Percentiles rank a stretch among this genome's conserved stretches.
phyloP scores from a whole-genome alignment of 331 rosid genomes.

The Rosa hybrid region DNA sequence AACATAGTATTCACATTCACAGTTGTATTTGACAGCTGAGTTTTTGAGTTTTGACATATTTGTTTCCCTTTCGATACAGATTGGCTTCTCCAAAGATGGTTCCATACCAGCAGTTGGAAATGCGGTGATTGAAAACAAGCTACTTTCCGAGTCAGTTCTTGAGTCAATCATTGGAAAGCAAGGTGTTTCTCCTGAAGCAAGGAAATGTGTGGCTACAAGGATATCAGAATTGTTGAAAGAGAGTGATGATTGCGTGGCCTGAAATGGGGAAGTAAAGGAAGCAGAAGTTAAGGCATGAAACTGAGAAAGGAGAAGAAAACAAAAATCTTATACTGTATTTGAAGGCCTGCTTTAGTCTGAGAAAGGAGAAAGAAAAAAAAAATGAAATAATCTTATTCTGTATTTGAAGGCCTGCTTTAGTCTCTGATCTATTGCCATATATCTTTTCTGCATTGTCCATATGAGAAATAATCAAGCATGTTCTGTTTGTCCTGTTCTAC shows the following conservation, averaged over 20 bases:
- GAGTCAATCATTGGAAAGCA: slow-evolving; percentile 71
- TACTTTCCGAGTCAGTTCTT: slow-evolving; percentile 59
- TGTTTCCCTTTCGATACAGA: slow-evolving; percentile 28
- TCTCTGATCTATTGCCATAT: background rate
- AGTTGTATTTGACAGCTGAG: background rate
- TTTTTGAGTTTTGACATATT: background rate
- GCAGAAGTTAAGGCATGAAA: background rate
- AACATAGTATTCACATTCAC: background rate
- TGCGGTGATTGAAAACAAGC: slow-evolving; percentile 50
- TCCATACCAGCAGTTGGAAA: slow-evolving; percentile 38
- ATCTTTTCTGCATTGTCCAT: background rate
- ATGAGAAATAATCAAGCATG: background rate
- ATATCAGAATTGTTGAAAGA: slow-evolving; percentile 35
- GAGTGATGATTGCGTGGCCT: background rate
- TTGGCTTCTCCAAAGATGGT: slow-evolving; percentile 66
- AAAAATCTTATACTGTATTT: background rate
- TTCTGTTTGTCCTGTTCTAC: background rate
- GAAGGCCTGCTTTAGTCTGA: background rate
- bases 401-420: background rate
- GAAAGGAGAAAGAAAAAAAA: background rate
- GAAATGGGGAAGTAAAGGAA: slow-evolving; percentile 1
- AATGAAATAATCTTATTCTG: background rate
- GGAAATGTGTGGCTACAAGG: slow-evolving; percentile 55
- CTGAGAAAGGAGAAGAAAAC: background rate
- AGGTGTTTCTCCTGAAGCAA: slow-evolving; percentile 80